A percentile compares a stretch with the other conserved stretches of the same genome.
phyloP scores from a whole-genome alignment of 177 flowering plant species.

The Vitis hybrid region DNA sequence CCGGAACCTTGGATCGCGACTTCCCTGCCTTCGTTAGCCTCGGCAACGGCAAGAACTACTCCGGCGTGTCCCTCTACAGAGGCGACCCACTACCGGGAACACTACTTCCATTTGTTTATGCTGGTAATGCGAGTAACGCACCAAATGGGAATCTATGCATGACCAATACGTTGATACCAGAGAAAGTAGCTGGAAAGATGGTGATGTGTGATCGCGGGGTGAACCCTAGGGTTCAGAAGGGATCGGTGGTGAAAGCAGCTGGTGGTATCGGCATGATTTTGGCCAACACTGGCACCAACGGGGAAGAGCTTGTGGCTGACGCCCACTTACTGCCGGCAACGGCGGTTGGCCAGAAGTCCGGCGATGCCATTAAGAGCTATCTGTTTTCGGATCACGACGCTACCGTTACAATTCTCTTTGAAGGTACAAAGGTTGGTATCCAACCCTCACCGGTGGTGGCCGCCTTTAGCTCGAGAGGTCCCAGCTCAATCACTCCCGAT shows the following conservation, averaged over 20 bases:
- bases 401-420: slow-evolving; percentile 44
- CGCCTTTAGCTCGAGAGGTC: slow-evolving; percentile 74
- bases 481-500: slow-evolving; percentile 54
- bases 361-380: slow-evolving; percentile 42
- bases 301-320: slow-evolving; percentile 71
- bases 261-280: slow-evolving; percentile 69
- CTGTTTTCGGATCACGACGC: slow-evolving; percentile 40
- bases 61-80: slow-evolving; percentile 60
- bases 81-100: slow-evolving; percentile 30
- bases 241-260: slow-evolving; percentile 51
- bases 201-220: slow-evolving; percentile 66
- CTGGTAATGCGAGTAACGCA: slow-evolving; percentile 49
- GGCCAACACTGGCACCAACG: slow-evolving; percentile 57
- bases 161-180: slow-evolving; percentile 45
- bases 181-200: slow-evolving; percentile 55
- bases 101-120: slow-evolving; percentile 44
- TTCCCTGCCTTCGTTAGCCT: slow-evolving; percentile 62
- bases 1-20: slow-evolving; percentile 70
- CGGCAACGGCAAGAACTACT: slow-evolving; percentile 48
- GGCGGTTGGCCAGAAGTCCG: slow-evolving; percentile 47
- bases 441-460: slow-evolving; percentile 77
- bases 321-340: slow-evolving; percentile 70
- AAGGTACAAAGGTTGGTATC: slow-evolving; percentile 60
- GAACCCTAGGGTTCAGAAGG: slow-evolving; percentile 57
- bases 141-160: slow-evolving; percentile 54